phyloP scores from a whole-genome alignment of 2,329 filamentous ascomycete genomes.

The Fusarium torreyae region DNA sequence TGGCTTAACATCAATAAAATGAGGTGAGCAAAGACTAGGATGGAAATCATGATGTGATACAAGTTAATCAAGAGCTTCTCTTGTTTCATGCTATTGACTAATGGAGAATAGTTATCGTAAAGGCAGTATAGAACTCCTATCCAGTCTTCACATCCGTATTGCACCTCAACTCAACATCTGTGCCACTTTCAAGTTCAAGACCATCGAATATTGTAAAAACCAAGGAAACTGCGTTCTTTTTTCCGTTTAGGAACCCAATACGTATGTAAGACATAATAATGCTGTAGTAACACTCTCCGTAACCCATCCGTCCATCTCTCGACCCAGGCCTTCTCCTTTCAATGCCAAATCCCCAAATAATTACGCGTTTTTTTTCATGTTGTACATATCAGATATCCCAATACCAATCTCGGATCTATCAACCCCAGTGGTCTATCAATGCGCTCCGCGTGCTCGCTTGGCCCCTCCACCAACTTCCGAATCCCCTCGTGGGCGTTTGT shows the following conservation, averaged over 20 bases:
- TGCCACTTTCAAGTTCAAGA: background rate
- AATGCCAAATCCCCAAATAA: constrained; percentile 37
- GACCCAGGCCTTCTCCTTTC: constrained; percentile 29
- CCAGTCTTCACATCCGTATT: too few relatives aligned
- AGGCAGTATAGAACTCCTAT: too few relatives aligned
- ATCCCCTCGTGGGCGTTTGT: constrained; percentile 71
- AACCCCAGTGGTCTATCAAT: constrained; percentile 46
- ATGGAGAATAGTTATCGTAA: too few relatives aligned
- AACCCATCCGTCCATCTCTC: constrained; percentile 29
- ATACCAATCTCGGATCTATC: constrained; percentile 4
- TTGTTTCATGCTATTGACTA: too few relatives aligned
- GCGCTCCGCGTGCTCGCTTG: constrained; percentile 60
- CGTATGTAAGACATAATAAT: constrained; percentile 40
- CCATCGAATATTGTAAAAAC: constrained; percentile 10
- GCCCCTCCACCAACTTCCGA: constrained; percentile 60
- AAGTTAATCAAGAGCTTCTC: too few relatives aligned
- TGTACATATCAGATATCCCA: constrained; percentile 43
- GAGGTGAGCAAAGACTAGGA: background rate
- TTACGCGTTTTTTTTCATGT: constrained; percentile 44
- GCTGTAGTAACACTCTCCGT: constrained; percentile 30
- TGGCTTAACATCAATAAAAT: background rate
- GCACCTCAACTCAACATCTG: background rate
- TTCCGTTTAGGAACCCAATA: constrained; percentile 46
- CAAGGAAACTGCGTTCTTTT: constrained; percentile 43
- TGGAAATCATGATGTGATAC: background rate